Conservation (phyloP, 2,329 filamentous ascomycete genomes). For the Coniochaeta sp. region DNA sequence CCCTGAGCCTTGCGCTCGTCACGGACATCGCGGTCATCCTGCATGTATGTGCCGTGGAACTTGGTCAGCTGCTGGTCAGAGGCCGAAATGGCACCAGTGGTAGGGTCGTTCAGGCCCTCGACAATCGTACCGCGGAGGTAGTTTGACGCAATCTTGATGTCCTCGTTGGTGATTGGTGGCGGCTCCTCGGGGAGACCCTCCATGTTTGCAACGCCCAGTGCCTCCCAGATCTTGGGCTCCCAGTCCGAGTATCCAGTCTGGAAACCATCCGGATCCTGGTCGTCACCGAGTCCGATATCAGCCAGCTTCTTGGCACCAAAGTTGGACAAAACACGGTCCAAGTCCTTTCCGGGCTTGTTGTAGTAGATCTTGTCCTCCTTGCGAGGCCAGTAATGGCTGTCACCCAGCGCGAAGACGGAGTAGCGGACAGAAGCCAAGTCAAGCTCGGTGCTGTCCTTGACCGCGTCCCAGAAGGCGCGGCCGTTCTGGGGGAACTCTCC, state of each 20-base stretch:
- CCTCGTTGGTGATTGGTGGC: constrained; percentile 92
- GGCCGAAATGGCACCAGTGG: constrained; percentile 85
- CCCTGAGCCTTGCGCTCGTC: constrained; percentile 97
- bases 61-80: constrained; percentile 91
- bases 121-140: constrained; percentile 91
- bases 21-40: constrained; percentile 91
- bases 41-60: constrained; percentile 99
- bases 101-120: constrained; percentile 76
- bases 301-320: constrained; percentile 75
- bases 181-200: constrained; percentile 93
- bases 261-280: constrained; percentile 93
- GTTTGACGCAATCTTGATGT: constrained; percentile 94
- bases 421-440: constrained; percentile 85
- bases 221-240: constrained; percentile 93
- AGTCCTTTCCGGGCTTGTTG: constrained; percentile 97
- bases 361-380: constrained; percentile 98
- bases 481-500: constrained; percentile 98
- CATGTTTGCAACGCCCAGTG: constrained; percentile 88
- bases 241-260: constrained; percentile 93
- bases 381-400: constrained; percentile 98
- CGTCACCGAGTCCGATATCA: constrained; percentile 88
- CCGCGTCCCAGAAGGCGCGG: constrained; percentile 80
- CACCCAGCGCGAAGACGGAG: constrained; percentile 86
- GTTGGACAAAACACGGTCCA: constrained; percentile 73
- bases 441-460: constrained; percentile 88